Percentiles rank a stretch among this genome's conserved stretches.
phyloP scores from a whole-genome alignment of 306 rosid genomes.

The Lathyrus sativus region DNA sequence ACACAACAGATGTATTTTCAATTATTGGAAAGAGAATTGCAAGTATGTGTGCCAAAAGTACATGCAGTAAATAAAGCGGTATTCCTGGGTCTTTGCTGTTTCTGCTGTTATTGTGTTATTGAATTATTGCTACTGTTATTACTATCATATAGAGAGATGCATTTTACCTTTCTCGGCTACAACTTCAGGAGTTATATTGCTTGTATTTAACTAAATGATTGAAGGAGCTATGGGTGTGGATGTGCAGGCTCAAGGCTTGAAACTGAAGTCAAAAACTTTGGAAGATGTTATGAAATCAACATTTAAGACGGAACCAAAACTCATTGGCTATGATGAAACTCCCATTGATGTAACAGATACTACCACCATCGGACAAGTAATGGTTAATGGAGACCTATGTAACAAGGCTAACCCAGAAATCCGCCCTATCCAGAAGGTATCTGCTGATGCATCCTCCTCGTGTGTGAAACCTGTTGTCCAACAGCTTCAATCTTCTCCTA shows the following conservation, averaged over 20 bases:
- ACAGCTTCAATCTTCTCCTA: slow-evolving; percentile 33
- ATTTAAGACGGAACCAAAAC: slow-evolving; percentile 60
- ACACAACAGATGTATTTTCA: not conserved
- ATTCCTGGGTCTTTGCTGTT: not conserved
- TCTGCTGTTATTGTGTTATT: not conserved
- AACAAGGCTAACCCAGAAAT: slow-evolving; percentile 37
- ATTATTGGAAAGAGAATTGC: not conserved
- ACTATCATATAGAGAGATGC: slow-evolving; percentile 10
- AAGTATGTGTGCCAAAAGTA: not conserved
- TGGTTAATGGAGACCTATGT: slow-evolving; percentile 36
- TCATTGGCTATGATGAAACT: slow-evolving; percentile 82
- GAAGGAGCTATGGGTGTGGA: slow-evolving; percentile 22
- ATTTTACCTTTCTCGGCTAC: slow-evolving; percentile 8
- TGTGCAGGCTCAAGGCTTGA: slow-evolving; percentile 72
- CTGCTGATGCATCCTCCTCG: slow-evolving; percentile 21
- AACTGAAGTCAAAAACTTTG: slow-evolving; percentile 59
- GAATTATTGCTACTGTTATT: not conserved
- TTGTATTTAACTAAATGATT: slow-evolving; percentile 25
- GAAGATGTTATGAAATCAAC: slow-evolving; percentile 71
- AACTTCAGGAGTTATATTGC: not conserved
- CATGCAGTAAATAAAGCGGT: not conserved
- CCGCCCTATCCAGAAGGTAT: slow-evolving; percentile 14
- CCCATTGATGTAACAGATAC: slow-evolving; percentile 53
- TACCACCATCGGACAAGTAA: slow-evolving; percentile 11
- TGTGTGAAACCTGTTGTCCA: slow-evolving; percentile 34